These are phyloP conservation scores for Pestalotiopsis sp. DNA, from an alignment of 2,329 filamentous ascomycete species.

Conservation along the genomic window DNA sequence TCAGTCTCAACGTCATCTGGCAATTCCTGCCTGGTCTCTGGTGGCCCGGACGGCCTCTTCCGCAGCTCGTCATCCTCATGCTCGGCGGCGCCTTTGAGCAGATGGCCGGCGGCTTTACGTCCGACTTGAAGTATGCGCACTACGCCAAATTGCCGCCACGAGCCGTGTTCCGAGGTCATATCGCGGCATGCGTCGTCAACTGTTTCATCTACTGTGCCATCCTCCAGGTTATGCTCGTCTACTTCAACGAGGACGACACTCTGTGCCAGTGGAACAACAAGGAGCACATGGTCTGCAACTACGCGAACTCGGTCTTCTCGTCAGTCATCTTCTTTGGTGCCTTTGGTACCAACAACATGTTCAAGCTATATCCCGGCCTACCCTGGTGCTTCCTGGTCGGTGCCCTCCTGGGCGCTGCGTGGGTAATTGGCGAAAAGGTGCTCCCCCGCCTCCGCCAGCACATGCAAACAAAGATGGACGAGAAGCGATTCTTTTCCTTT, in stretches of 20 bases:
- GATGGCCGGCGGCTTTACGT: conserved; percentile 25
- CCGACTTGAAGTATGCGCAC: conserved; percentile 36
- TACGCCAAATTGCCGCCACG: conserved; percentile 36
- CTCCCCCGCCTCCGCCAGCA: conserved; percentile 21
- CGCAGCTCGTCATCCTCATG: conserved; percentile 28
- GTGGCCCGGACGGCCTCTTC: conserved; percentile 26
- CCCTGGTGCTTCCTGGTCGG: conserved; percentile 38
- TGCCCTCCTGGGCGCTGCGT: conserved; percentile 29
- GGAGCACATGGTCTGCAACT: conserved; percentile 11
- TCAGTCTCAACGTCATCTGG: conserved; percentile 52
- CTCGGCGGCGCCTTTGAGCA: conserved; percentile 29
- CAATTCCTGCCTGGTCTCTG: conserved; percentile 43
- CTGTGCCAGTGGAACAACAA: conserved; percentile 27
- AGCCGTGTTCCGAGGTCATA: conserved; percentile 34
- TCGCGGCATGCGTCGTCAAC: conserved; percentile 21
- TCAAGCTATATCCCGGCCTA: conserved; percentile 29
- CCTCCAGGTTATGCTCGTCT: conserved; percentile 30
- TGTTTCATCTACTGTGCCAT: conserved; percentile 43
- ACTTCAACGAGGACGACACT: conserved; percentile 32
- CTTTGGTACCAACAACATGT: conserved; percentile 11
- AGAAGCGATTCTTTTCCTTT: conserved; percentile 20
- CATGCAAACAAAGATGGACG: conserved; percentile 18
- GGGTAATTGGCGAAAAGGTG: conserved; percentile 28
- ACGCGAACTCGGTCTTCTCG: conserved; percentile 26
- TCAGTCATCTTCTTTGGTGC: conserved; percentile 26